Conservation (phyloP, 1,139 yeast genomes). For the Nakaseomyces kungkrabaensis region DNA sequence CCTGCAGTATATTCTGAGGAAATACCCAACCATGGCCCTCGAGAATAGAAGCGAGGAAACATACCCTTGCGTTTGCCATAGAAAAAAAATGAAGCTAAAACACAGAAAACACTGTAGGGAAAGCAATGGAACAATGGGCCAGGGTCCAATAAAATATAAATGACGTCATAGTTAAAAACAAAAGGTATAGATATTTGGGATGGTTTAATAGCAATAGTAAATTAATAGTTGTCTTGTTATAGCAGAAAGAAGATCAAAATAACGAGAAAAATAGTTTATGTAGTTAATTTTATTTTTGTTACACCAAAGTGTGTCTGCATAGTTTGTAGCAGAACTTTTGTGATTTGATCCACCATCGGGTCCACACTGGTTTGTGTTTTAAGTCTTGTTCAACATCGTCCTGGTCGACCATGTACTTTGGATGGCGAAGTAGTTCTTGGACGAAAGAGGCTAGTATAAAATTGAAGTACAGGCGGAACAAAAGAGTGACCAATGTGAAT, state of each 20-base stretch:
- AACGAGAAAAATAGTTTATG: no score
- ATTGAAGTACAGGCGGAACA: conserved; percentile 55
- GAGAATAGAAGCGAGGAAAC: no score
- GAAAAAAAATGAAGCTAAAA: no score
- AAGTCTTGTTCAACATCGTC: conserved; percentile 31
- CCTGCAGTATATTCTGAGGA: not conserved
- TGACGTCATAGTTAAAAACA: not conserved
- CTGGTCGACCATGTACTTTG: conserved; percentile 28
- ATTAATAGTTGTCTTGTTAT: no score
- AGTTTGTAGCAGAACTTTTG: conserved; percentile 24
- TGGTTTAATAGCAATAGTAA: not conserved
- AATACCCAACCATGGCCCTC: no score
- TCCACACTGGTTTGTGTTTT: conserved; percentile 26
- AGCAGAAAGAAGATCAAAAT: no score
- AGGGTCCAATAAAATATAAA: no score
- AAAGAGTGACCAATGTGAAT: conserved; percentile 45
- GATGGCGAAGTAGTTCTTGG: conserved; percentile 31
- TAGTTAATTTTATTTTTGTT: not conserved
- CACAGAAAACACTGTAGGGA: no score
- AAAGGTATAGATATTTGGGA: not conserved
- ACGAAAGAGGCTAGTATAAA: conserved; percentile 52
- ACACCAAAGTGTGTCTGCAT: conserved; percentile 16
- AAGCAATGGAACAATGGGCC: no score
- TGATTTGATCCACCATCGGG: conserved; percentile 26
- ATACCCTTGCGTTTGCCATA: no score